Base-by-base conservation (phyloP, 345 rosid species). In the Gynandropsis gynandra region DNA sequence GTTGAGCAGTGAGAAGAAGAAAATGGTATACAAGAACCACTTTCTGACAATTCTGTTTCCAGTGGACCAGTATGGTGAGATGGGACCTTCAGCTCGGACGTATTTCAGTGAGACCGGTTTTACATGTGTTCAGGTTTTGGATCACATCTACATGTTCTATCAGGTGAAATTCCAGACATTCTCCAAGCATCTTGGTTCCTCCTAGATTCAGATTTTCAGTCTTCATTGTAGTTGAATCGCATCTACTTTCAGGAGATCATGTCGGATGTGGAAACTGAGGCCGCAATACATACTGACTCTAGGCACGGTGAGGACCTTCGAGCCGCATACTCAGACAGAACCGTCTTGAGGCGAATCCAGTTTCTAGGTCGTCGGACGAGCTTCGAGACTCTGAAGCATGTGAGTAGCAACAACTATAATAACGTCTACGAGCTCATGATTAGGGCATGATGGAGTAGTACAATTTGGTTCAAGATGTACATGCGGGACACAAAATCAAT, bases 21-120 rank as follows among this genome's bases (percentile, higher is more conserved):
- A 78, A 63, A 53, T 78, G 70, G 68, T 82, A 63, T 71, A 78
- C 66, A 78, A 72, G 56, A 68, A 71, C 69, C 78, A 69, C 32
- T 76, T 87, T 54, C 76, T 87, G 21, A 84, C 88, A 13, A 70
- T 87, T 57, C 77, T 81, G 19, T 76, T 80, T 59, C 90, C 95
- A 0, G 13, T 77, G 0, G 87, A 85, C 37, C 87, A 85, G 64
- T 88, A 75, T 56, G 68, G 84, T 20, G 92, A 85, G 70, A 80
- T 78, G 73, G 84, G 95, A 19, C 95, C 84, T 60, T 82, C 88
- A 50, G 78, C 86, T 1, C 69, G 75, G 63, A 78, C 92, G 0
- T 82, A 73, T 70, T 84, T 88, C 79, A 76, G 82, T 8, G 52
- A 70, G 40, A 71, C 59, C 44, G 89, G 94, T 34, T 87, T 81